phyloP scores from a whole-genome alignment of 179 eudicot species.

The Dionaea muscipula region DNA sequence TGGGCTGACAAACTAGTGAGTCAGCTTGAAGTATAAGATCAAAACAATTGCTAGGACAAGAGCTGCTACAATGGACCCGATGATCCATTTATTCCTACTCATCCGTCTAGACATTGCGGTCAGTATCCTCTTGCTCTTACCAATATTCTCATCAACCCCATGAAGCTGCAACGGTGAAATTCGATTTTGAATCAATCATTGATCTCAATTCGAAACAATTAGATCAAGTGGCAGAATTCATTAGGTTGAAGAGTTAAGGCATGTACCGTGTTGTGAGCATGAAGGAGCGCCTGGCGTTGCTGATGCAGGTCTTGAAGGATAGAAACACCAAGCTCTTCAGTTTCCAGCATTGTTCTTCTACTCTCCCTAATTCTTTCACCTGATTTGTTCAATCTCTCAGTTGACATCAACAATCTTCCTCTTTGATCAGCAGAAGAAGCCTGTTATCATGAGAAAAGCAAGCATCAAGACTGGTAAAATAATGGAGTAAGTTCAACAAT shows the following conservation, averaged over 20 bases:
- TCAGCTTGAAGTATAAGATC: slow-evolving; percentile 34
- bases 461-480: too few relatives aligned
- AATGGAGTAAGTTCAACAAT: too few relatives aligned
- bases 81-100: slow-evolving; percentile 42
- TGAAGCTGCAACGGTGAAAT: slow-evolving; percentile 48
- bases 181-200: too few relatives aligned
- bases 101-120: slow-evolving; percentile 36
- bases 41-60: slow-evolving; percentile 27
- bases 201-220: too few relatives aligned
- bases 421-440: slow-evolving; percentile 59
- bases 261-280: slow-evolving; percentile 43
- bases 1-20: too few relatives aligned
- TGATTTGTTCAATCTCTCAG: slow-evolving; percentile 46
- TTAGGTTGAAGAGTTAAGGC: too few relatives aligned
- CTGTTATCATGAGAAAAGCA: too few relatives aligned
- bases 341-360: slow-evolving; percentile 50
- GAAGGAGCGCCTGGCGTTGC: slow-evolving; percentile 52
- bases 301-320: slow-evolving; percentile 54
- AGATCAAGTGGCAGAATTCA: too few relatives aligned
- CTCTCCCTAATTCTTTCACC: slow-evolving; percentile 39
- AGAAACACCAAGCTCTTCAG: slow-evolving; percentile 54
- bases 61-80: slow-evolving; percentile 24
- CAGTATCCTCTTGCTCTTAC: slow-evolving; percentile 34
- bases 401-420: slow-evolving; percentile 39
- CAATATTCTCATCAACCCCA: slow-evolving; percentile 44